phyloP scores from a whole-genome alignment of 495 filamentous ascomycete genomes.

The Talaromyces thailandensis region DNA sequence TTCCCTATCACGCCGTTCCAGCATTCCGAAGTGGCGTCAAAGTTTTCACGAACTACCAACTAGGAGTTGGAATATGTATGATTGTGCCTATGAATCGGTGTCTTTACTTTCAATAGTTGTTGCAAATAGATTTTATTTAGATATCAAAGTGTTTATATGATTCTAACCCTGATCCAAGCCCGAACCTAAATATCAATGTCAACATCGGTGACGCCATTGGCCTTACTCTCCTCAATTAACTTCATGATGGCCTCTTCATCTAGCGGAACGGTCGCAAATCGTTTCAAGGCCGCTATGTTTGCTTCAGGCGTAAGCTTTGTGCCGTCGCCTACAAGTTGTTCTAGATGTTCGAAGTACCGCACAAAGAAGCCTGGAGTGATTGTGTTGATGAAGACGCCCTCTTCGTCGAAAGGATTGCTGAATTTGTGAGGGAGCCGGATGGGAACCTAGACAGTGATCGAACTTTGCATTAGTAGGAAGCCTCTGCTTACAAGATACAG shows the following conservation, averaged over 20 bases:
- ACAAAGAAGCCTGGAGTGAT: not conserved
- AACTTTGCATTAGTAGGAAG: not conserved
- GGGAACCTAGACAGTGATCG: not conserved
- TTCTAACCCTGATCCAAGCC: not conserved
- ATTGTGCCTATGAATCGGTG: too few species aligned
- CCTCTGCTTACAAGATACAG: not conserved
- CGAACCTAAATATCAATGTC: not conserved
- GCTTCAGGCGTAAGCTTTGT: not conserved
- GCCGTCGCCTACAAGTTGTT: not conserved
- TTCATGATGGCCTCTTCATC: not conserved
- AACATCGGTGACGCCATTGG: not conserved
- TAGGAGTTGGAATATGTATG: too few species aligned
- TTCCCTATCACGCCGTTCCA: too few species aligned
- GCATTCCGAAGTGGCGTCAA: too few species aligned
- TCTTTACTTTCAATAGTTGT: too few species aligned
- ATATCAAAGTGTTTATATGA: too few species aligned
- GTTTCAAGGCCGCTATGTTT: not conserved
- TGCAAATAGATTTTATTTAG: too few species aligned
- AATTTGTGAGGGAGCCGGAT: not conserved
- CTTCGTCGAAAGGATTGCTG: not conserved
- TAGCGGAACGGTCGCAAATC: not conserved
- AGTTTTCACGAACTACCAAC: too few species aligned
- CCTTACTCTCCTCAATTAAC: not conserved
- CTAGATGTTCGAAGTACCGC: not conserved
- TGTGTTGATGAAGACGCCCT: not conserved